Percentiles rank a stretch among this genome's conserved stretches.
Evolutionary conservation across 345 rosid species (phyloP).

Genomic region (Citrus maxima): DNA sequence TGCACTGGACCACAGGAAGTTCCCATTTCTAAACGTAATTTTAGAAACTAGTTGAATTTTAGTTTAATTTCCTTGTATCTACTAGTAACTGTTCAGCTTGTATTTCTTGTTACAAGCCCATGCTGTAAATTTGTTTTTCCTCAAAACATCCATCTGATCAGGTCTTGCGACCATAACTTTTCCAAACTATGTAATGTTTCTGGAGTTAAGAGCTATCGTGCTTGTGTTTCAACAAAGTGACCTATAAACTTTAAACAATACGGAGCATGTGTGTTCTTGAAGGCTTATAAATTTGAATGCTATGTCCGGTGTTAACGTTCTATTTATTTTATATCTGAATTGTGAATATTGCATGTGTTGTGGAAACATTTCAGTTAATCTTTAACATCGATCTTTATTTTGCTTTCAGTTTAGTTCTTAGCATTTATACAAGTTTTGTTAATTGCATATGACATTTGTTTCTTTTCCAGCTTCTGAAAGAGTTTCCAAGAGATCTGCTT

Average conservation of each 20-base stretch:
- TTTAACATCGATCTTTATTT: background rate
- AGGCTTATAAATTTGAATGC: background rate
- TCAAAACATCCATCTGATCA: background rate
- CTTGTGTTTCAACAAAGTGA: background rate
- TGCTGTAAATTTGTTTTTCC: background rate
- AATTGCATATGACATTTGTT: constrained; percentile 14
- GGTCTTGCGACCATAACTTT: background rate
- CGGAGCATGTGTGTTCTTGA: background rate
- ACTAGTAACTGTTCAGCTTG: background rate
- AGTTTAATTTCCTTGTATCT: background rate
- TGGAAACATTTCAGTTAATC: background rate
- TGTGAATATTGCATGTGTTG: constrained; percentile 1
- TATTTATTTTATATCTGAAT: background rate
- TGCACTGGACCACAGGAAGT: background rate
- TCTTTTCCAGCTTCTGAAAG: constrained; percentile 56
- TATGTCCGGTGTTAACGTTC: background rate
- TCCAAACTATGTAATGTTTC: background rate
- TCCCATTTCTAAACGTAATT: background rate
- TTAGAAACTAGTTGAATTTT: background rate
- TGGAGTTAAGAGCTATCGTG: background rate
- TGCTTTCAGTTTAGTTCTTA: constrained; percentile 7
- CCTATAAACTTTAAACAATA: background rate
- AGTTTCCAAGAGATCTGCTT: constrained; percentile 68
- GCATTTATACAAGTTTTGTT: background rate
- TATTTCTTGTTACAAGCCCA: too few relatives aligned